Evolutionary conservation across 2,329 filamentous ascomycete genomes (phyloP), one percentile per base, ranked within the genome.

Genomic region (Tolypocladium tundrense): DNA sequence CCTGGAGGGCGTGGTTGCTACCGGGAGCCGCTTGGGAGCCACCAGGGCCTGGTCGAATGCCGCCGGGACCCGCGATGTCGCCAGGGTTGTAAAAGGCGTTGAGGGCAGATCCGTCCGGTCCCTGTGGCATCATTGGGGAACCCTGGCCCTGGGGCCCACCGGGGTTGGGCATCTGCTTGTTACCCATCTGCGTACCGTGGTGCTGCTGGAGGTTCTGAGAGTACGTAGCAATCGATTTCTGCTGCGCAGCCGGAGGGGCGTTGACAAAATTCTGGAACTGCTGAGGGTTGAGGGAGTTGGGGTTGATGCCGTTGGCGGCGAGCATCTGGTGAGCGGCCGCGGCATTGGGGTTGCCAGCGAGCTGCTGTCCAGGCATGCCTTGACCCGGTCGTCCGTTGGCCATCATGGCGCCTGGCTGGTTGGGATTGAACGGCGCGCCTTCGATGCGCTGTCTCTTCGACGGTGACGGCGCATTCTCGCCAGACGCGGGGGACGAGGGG

Each of bases 401-500:
- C 75, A 88, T 88, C 82, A 92, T 88, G 61, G 61, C 65, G 10
- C 75, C 79, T 58, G 76, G 75, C 66, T 87, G 88, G 68, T 86
- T 86, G 61, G 86, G 85, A 69, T 90, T 90, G 73, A 90, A 91
- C 11, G 81, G 80, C 40, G 80, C 80, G 66, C 84, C 83, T 67
- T 87, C 86, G 60, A 96, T 82, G 58, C 92, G 88, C 59, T 87
- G 90, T 67, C 92, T 84, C 77, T 97, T 97, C 62, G 89, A 93
- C 2, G 93, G 93, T 39, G 93, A 97, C 5, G 91, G 91, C 33
- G 90, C 91, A 67, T 94, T 94, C 56, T 97, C 92, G 57, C 86
- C 87, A 42, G 88, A 87, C 55, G 86, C 85, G 9, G 93, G 93
- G 40, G 93, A 96, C 59, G 87, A 86, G 35, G 91, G 87, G 60